Conservation (phyloP, 2,329 filamentous ascomycete species). For the Paraphoma sp. region DNA sequence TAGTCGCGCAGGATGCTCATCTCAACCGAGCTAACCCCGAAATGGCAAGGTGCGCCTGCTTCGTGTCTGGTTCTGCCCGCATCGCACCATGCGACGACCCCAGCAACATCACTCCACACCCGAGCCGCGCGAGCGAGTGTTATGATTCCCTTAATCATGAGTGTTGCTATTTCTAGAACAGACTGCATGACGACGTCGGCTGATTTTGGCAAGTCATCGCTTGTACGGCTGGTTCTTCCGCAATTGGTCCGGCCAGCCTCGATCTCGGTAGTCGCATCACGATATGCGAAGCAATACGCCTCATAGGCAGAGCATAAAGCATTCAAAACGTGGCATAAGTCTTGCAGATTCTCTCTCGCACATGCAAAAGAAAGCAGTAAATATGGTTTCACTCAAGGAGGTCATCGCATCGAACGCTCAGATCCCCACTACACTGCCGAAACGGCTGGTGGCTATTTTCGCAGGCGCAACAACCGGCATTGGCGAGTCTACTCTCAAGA, state of each 20-base stretch:
- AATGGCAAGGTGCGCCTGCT: too few relatives aligned
- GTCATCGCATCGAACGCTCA: constrained; percentile 27
- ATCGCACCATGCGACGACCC: too few relatives aligned
- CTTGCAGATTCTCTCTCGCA: too few relatives aligned
- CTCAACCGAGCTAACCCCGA: too few relatives aligned
- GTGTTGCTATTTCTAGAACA: too few relatives aligned
- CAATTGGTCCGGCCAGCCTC: neutral
- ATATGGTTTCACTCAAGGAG: constrained; percentile 28
- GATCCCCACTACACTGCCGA: constrained; percentile 22
- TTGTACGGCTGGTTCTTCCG: neutral
- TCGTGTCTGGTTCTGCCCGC: too few relatives aligned
- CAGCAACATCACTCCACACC: too few relatives aligned
- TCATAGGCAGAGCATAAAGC: neutral
- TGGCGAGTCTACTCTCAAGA: constrained; percentile 49
- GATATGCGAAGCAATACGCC: neutral
- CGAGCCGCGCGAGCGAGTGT: too few relatives aligned
- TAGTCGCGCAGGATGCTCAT: too few relatives aligned
- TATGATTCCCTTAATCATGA: too few relatives aligned
- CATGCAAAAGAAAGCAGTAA: neutral
- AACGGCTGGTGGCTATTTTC: constrained; percentile 34
- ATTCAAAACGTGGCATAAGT: neutral
- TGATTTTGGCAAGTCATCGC: neutral
- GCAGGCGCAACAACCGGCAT: constrained; percentile 55
- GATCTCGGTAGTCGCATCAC: neutral
- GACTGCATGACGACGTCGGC: too few relatives aligned